Evolutionary conservation across 2,329 filamentous ascomycete species (phyloP).

Genomic region (Bipolaris victoriae): DNA sequence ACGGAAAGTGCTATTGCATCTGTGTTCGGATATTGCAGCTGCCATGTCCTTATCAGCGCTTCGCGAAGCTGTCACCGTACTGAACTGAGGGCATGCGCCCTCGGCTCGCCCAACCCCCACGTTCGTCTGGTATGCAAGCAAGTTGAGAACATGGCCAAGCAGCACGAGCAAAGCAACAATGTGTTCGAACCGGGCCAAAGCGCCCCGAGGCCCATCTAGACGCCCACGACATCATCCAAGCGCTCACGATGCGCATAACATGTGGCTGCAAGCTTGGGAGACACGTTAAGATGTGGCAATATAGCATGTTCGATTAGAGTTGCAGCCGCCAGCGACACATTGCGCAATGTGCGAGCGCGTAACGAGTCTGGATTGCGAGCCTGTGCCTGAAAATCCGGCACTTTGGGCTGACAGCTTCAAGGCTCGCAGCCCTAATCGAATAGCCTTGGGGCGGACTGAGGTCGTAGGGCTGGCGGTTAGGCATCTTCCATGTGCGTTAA

Average conservation of each 20-base stretch:
- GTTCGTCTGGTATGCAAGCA: conserved; percentile 12
- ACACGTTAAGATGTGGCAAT: conserved; percentile 17
- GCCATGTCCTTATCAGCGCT: conserved; percentile 3
- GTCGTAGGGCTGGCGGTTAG: conserved; percentile 41
- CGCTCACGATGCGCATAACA: conserved; percentile 13
- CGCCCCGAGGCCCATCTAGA: conserved; percentile 19
- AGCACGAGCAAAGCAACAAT: conserved; percentile 5
- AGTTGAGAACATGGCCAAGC: conserved; percentile 5
- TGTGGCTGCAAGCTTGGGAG: conserved; percentile 1
- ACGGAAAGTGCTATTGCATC: background rate
- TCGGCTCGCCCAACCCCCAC: conserved; percentile 17
- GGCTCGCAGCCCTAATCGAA: conserved; percentile 2
- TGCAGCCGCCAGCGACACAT: conserved; percentile 25
- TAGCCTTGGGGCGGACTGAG: conserved; percentile 10
- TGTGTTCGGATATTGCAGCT: background rate
- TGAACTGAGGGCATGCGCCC: conserved; percentile 6
- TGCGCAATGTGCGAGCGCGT: conserved; percentile 24
- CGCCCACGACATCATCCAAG: conserved; percentile 20
- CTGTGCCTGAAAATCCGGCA: conserved; percentile 31
- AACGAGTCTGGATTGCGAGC: conserved; percentile 17
- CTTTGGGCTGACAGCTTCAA: conserved; percentile 16
- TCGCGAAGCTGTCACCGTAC: conserved; percentile 14
- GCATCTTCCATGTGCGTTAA: conserved; percentile 21
- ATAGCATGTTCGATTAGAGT: conserved; percentile 31
- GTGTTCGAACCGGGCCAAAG: conserved; percentile 10